phyloP scores from a whole-genome alignment of 2,329 filamentous ascomycete genomes.

The Alternaria triticina region DNA sequence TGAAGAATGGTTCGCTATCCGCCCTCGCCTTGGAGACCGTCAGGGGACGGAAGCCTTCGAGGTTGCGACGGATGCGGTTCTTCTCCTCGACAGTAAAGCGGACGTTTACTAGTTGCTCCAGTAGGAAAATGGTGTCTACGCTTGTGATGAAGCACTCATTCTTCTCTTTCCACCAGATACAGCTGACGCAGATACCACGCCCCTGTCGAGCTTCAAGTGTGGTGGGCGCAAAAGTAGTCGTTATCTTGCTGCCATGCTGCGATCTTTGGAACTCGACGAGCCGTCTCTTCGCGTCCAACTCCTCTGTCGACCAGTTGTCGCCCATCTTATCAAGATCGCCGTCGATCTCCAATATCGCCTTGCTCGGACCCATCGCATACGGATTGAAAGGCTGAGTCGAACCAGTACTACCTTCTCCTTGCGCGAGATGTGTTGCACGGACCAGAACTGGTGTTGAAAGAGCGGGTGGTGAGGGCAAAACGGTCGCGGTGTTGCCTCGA shows the following conservation, averaged over 20 bases:
- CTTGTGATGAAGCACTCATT: conserved; percentile 91
- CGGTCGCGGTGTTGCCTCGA: conserved; percentile 48
- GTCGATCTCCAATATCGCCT: conserved; percentile 83
- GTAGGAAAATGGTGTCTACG: conserved; percentile 93
- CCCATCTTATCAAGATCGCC: conserved; percentile 87
- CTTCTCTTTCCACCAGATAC: conserved; percentile 96
- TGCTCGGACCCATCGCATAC: conserved; percentile 78
- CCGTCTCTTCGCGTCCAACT: conserved; percentile 77
- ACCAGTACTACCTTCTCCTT: conserved; percentile 53
- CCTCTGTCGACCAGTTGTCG: conserved; percentile 80
- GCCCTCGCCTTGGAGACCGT: conserved; percentile 93
- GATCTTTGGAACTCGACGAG: conserved; percentile 87
- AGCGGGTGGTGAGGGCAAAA: conserved; percentile 54
- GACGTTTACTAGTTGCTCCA: conserved; percentile 86
- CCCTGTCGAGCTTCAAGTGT: conserved; percentile 78
- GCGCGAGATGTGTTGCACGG: conserved; percentile 70
- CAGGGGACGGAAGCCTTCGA: conserved; percentile 90
- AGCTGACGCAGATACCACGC: conserved; percentile 93
- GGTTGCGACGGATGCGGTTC: conserved; percentile 93
- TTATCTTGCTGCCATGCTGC: conserved; percentile 82
- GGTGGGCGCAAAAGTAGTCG: conserved; percentile 79
- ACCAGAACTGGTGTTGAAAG: conserved; percentile 66
- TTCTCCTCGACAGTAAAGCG: conserved; percentile 97
- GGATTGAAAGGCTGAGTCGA: conserved; percentile 67
- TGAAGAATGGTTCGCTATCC: conserved; percentile 97